Conservation (phyloP, 2,329 filamentous ascomycete species). For the Curvularia hawaiiensis region DNA sequence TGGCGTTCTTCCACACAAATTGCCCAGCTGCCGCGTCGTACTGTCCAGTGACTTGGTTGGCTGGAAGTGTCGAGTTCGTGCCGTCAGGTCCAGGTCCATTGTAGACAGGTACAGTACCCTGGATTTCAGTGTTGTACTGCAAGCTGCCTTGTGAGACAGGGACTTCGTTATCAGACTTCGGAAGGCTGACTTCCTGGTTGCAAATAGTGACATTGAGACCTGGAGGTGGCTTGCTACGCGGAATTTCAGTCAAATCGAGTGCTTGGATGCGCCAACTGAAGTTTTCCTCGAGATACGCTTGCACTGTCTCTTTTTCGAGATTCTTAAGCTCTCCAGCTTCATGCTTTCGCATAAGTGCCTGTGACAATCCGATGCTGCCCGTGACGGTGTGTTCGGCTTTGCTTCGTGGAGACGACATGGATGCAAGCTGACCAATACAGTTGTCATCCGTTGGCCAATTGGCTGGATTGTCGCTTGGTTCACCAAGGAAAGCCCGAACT, state of each 20-base stretch:
- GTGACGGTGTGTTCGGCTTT: slow-evolving; percentile 46
- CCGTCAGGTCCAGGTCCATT: slow-evolving; percentile 23
- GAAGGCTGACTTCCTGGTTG: slow-evolving; percentile 32
- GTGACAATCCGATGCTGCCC: slow-evolving; percentile 49
- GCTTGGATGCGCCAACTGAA: slow-evolving; percentile 43
- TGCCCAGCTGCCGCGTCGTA: slow-evolving; percentile 19
- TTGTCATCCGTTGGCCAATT: slow-evolving; percentile 47
- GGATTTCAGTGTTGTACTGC: slow-evolving; percentile 33
- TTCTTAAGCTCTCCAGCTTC: slow-evolving; percentile 33
- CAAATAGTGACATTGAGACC: slow-evolving; percentile 41
- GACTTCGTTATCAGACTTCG: slow-evolving; percentile 32
- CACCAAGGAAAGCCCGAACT: slow-evolving; percentile 41
- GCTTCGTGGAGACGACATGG: slow-evolving; percentile 47
- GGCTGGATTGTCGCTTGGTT: slow-evolving; percentile 28
- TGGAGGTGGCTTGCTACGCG: slow-evolving; percentile 29
- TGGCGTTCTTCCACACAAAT: slow-evolving; percentile 25
- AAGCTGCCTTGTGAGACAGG: slow-evolving; percentile 30
- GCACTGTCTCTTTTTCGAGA: slow-evolving; percentile 27
- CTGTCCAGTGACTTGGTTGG: slow-evolving; percentile 13
- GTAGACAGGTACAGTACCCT: slow-evolving; percentile 34
- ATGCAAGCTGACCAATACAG: slow-evolving; percentile 49
- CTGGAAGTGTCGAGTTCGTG: slow-evolving; percentile 21
- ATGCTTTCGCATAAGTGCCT: slow-evolving; percentile 37
- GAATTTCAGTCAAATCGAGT: slow-evolving; percentile 37
- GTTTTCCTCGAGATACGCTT: slow-evolving; percentile 34